phyloP scores from a whole-genome alignment of 257 asterid genomes.

The Salvia hispanica region DNA sequence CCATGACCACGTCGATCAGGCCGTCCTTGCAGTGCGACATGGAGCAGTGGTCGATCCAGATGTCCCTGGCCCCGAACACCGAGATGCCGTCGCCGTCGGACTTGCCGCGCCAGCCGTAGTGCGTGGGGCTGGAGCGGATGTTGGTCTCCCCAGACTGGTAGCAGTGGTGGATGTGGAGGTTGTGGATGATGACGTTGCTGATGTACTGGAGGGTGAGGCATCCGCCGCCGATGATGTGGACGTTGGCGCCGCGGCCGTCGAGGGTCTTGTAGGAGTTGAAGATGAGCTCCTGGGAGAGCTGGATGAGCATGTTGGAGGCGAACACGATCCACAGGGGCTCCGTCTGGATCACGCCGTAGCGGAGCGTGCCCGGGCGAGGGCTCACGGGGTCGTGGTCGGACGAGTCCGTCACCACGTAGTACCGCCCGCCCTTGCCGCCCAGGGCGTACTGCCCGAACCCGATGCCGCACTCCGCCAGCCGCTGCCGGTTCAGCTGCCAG shows the following conservation, averaged over 20 bases:
- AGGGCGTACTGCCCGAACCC: conserved; percentile 42
- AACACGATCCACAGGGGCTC: conserved; percentile 51
- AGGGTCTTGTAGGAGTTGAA: conserved; percentile 44
- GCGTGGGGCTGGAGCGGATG: conserved; percentile 38
- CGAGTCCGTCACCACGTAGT: conserved; percentile 41
- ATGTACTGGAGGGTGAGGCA: conserved; percentile 38
- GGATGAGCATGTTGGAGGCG: conserved; percentile 39
- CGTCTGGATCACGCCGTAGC: conserved; percentile 42
- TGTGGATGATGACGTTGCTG: conserved; percentile 38
- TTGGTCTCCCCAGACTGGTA: conserved; percentile 32
- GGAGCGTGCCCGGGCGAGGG: conserved; percentile 42
- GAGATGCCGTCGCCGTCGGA: conserved; percentile 40
- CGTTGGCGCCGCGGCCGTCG: conserved; percentile 47
- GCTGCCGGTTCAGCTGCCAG: conserved; percentile 53
- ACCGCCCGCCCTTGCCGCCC: conserved; percentile 42
- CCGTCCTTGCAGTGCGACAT: conserved; percentile 39
- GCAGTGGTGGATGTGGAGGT: conserved; percentile 38
- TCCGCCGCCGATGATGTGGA: conserved; percentile 42
- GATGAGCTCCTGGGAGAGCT: conserved; percentile 41
- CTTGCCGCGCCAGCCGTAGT: conserved; percentile 25
- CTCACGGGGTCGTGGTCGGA: conserved; percentile 40
- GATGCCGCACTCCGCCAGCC: conserved; percentile 40
- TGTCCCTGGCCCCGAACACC: conserved; percentile 29
- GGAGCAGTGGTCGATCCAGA: conserved; percentile 39
- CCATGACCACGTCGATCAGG: conserved; percentile 36